Conservation (phyloP, 2,329 filamentous ascomycete species). For the Tolypocladium tropicale region DNA sequence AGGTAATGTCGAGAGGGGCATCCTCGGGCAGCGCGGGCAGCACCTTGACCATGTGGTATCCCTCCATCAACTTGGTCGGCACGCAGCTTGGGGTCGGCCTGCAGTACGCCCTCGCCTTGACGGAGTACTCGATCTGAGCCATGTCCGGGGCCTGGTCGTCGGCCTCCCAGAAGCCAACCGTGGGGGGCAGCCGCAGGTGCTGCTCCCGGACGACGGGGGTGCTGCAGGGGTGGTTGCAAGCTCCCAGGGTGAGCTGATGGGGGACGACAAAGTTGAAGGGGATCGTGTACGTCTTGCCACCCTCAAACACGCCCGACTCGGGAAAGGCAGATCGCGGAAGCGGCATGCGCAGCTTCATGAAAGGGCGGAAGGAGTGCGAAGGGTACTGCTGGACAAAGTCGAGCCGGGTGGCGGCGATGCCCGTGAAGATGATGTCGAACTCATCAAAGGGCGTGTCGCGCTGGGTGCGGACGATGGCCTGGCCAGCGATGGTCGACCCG, state of each 20-base stretch:
- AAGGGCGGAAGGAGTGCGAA: constrained; percentile 37
- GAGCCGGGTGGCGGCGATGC: constrained; percentile 37
- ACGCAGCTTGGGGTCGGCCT: neutral
- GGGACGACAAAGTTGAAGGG: constrained; percentile 52
- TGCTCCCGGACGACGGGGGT: constrained; percentile 36
- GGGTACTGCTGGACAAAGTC: constrained; percentile 40
- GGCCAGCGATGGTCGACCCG: constrained; percentile 38
- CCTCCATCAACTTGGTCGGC: constrained; percentile 26
- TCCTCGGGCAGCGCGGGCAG: constrained; percentile 39
- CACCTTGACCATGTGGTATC: constrained; percentile 36
- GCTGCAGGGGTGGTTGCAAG: constrained; percentile 40
- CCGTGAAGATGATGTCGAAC: constrained; percentile 43
- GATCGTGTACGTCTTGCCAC: constrained; percentile 36
- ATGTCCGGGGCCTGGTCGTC: constrained; percentile 46
- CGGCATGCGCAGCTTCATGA: constrained; percentile 47
- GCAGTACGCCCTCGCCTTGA: constrained; percentile 35
- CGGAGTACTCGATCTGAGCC: constrained; percentile 40
- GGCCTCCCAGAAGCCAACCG: constrained; percentile 39
- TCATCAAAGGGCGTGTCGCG: constrained; percentile 38
- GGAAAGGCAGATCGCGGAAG: constrained; percentile 36
- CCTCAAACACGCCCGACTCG: constrained; percentile 33
- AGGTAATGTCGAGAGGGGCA: constrained; percentile 38
- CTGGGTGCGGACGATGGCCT: constrained; percentile 33
- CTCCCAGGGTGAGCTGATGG: constrained; percentile 44
- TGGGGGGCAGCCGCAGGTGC: constrained; percentile 43